phyloP scores from a whole-genome alignment of 257 asterid genomes.

The Nicotiana obtusifolia region DNA sequence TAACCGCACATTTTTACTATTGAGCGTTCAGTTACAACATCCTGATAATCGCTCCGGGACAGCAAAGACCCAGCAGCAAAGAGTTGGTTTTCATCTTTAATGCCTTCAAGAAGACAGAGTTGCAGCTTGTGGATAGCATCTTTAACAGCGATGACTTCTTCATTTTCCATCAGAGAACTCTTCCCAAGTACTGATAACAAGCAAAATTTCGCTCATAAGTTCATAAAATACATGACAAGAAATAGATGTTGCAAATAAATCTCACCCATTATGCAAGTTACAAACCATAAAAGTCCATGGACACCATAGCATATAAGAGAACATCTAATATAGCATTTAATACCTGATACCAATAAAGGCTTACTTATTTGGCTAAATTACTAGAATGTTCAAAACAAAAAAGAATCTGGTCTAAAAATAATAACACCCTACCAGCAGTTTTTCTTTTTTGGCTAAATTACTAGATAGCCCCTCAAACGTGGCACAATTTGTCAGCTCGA shows the following conservation, averaged over 20 bases:
- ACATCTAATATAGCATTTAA: background rate
- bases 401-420: too few species aligned
- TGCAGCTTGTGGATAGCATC: slow-evolving; percentile 85
- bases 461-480: too few species aligned
- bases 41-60: slow-evolving; percentile 59
- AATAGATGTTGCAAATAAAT: background rate
- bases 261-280: background rate
- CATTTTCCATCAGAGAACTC: slow-evolving; percentile 37
- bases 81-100: slow-evolving; percentile 50
- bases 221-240: background rate
- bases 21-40: slow-evolving; percentile 82
- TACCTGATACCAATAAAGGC: background rate
- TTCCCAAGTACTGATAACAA: background rate
- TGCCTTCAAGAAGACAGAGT: slow-evolving; percentile 74
- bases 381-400: too few species aligned
- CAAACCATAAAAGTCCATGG: too few species aligned
- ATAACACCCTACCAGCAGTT: too few species aligned
- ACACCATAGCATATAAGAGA: background rate
- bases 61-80: slow-evolving; percentile 62
- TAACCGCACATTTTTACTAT: slow-evolving; percentile 69
- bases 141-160: slow-evolving; percentile 34
- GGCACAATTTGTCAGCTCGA: too few species aligned
- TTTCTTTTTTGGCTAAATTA: too few species aligned
- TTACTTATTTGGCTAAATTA: background rate
- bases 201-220: background rate